Percentiles rank a stretch among this genome's conserved stretches.
Evolutionary conservation across 192 early-diverging fungal genomes (phyloP).

Genomic region (Coemansia sp.): DNA sequence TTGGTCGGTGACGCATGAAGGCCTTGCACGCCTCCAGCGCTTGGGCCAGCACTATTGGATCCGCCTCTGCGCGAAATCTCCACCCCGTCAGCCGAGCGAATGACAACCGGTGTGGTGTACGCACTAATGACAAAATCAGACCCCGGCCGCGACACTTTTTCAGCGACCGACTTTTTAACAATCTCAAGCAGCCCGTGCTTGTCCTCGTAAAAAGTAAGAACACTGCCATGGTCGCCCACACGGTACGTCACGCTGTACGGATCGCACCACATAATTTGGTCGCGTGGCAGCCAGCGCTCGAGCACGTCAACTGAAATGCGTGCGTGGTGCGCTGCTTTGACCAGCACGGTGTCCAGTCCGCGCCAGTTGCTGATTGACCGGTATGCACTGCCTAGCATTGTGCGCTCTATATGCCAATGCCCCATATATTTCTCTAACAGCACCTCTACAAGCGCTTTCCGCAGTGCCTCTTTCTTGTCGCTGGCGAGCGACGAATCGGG

Average conservation of each 20-base stretch:
- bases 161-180: conserved; percentile 47
- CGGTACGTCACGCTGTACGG: conserved; percentile 71
- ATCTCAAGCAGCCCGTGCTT: conserved; percentile 46
- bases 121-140: conserved; percentile 54
- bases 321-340: conserved; percentile 57
- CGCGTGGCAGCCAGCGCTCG: conserved; percentile 61
- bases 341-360: conserved; percentile 62
- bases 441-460: conserved; percentile 43
- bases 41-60: conserved; percentile 2
- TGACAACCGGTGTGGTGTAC: conserved; percentile 52
- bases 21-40: neutral
- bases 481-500: conserved; percentile 23
- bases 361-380: conserved; percentile 74
- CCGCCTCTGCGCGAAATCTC: conserved; percentile 47
- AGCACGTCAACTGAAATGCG: conserved; percentile 52
- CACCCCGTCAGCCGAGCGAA: conserved; percentile 51
- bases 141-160: conserved; percentile 38
- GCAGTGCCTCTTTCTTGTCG: conserved; percentile 37
- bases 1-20: conserved; percentile 48
- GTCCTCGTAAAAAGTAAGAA: conserved; percentile 67
- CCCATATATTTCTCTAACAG: conserved; percentile 62
- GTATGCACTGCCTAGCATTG: conserved; percentile 71
- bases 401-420: conserved; percentile 71
- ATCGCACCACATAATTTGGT: conserved; percentile 73
- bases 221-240: conserved; percentile 68